A percentile compares a stretch with the other conserved stretches of the same genome.
phyloP scores from a whole-genome alignment of 441 rosid species.

The Gossypium aridum region DNA sequence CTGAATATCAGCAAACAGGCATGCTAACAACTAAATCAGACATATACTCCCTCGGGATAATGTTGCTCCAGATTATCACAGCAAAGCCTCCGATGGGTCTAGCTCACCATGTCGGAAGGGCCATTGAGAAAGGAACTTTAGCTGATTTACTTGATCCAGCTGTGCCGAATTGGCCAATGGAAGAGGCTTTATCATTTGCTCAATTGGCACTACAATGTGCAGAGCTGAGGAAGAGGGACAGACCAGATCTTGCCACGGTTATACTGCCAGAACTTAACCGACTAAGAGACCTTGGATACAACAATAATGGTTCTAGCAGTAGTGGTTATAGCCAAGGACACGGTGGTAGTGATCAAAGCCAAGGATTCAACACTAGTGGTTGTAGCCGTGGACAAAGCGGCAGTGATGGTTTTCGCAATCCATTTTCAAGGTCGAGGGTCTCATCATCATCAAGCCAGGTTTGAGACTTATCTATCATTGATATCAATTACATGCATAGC shows the following conservation, averaged over 20 bases:
- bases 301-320: not conserved
- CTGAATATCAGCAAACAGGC: slow-evolving; percentile 76
- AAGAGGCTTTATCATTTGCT: slow-evolving; percentile 48
- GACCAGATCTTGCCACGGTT: slow-evolving; percentile 52
- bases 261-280: slow-evolving; percentile 51
- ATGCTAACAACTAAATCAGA: slow-evolving; percentile 61
- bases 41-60: slow-evolving; percentile 56
- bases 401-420: not conserved
- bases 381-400: not conserved
- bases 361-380: not conserved
- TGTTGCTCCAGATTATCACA: slow-evolving; percentile 61
- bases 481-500: not conserved
- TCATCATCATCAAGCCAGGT: slow-evolving; percentile 15
- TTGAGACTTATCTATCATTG: slow-evolving; percentile 11
- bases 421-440: not conserved
- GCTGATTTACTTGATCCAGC: slow-evolving; percentile 49
- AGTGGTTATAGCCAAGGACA: not conserved
- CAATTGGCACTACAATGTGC: slow-evolving; percentile 44
- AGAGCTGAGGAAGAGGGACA: slow-evolving; percentile 59
- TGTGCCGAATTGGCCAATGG: slow-evolving; percentile 52
- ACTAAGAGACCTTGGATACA: slow-evolving; percentile 25
- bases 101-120: slow-evolving; percentile 49
- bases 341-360: not conserved
- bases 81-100: slow-evolving; percentile 67
- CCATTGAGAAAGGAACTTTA: slow-evolving; percentile 47